Base-by-base conservation (phyloP, 1,139 yeast species). In the Chernovozyma aurita region DNA sequence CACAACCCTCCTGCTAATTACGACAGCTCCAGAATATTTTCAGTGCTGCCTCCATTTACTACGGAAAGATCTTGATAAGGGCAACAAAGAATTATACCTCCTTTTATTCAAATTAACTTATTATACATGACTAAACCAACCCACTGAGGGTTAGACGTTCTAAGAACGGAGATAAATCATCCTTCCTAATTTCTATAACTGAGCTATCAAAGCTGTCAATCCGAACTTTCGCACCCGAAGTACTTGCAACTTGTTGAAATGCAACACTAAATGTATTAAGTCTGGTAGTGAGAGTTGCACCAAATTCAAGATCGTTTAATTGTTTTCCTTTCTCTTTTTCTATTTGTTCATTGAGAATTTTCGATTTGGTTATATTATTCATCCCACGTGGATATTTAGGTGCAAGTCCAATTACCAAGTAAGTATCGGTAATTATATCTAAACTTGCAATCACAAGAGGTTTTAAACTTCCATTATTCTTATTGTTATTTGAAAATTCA, bases 121-220 rank as follows among this genome's bases (percentile, higher is more conserved):
- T n/a, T n/a, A n/a, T n/a, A n/a, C n/a, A n/a, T n/a, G 22, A 20
- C 44, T 53, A 64, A 17, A 65, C 52, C 37, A 65, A 49, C 13
- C 72, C 72, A 51, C 71, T 65, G 27, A 68, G 55, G 4, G 76
- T 70, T 37, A 92, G 65, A 39, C 80, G 79, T 56, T 92, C 98
- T 45, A 92, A 64, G 52, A 92, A 92, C 31, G 95, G 87, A 3
- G 88, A 72, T 47, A 92, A 66, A 54, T 94, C 98, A 38, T 88
- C 95, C 53, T 81, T 83, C 41, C 87, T 65, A 33, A 94, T 81
- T 59, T 92, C 97, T 31, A 94, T 87, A 26, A 92, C 86, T 2
- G 97, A 81, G 44, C 95, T 85, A 53, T 92, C 97, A 59, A 92
- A 92, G 49, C 95, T 87, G 57, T 94, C 97, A 42, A 92, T 83